Base-by-base conservation (phyloP, 2,329 filamentous ascomycete species). In the Dissoconium aciculare region DNA sequence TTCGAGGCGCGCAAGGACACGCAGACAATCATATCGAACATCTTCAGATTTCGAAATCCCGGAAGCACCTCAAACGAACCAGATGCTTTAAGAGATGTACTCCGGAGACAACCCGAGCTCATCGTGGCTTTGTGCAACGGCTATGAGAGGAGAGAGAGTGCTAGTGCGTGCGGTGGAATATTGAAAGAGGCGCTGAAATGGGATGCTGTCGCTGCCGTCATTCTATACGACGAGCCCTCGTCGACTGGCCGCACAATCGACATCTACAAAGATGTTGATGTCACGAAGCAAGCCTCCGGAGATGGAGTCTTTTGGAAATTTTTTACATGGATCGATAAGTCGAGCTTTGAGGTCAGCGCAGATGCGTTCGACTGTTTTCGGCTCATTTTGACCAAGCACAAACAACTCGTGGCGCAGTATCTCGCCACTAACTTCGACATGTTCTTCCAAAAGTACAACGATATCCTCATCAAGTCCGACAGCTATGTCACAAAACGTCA, bases 401-500 rank as follows among this genome's bases (percentile, higher is more conserved):
- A 95, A 56, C 71, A 77, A 34, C 66, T 98, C 19, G 81, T 95
- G 11, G 80, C 87, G 11, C 74, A 79, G 38, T 98, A 92, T 53
- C 67, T 98, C 11, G 70, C 74, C 30, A 78, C 78, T 31, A 94
- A 95, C 58, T 95, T 94, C 50, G 81, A 89, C 39, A 63, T 82
- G 37, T 98, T 98, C 64, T 98, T 98, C 58, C 66, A 74, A 33
- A 77, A 76, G 52, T 95, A 94, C 63, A 94, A 95, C 61, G 70
- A 70, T 35, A 72, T 78, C 14, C 67, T 98, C 17, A 74, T 95
- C 21, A 83, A 91, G 52, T 93, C 84, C 17, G 82, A 85, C 52
- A 91, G 81, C 52, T 98, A 98, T 52, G 89, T 98, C 39, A 98
- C 89, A 15, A 98, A 98, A 57, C 73, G 89, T 29, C 89, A 98